phyloP scores from a whole-genome alignment of 352 stramenopile species.

The Blastocystis hominis region DNA sequence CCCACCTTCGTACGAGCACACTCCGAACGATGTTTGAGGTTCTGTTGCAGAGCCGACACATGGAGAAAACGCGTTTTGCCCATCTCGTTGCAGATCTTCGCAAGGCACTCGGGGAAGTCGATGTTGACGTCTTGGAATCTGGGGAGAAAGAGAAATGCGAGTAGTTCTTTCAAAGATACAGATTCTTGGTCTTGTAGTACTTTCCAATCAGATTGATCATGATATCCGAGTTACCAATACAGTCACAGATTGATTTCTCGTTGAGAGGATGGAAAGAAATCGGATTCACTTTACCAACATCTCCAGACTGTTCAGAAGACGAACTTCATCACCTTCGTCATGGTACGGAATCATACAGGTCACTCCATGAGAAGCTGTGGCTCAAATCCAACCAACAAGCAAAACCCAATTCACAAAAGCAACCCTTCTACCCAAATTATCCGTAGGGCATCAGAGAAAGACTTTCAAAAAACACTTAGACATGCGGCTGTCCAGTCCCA shows the following conservation, averaged over 20 bases:
- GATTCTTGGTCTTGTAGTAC: too few species aligned
- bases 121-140: too few species aligned
- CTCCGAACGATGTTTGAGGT: slow-evolving; percentile 64
- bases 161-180: slow-evolving; percentile 33
- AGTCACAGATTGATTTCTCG: slow-evolving; percentile 58
- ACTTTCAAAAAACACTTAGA: not conserved
- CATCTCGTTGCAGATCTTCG: too few species aligned
- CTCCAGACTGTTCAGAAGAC: slow-evolving; percentile 82
- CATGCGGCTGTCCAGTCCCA: not conserved
- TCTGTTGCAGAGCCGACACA: too few species aligned
- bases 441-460: not conserved
- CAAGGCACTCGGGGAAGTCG: too few species aligned
- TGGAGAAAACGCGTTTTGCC: too few species aligned
- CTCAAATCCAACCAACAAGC: too few species aligned
- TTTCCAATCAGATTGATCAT: too few species aligned
- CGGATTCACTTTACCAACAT: slow-evolving; percentile 77
- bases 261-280: slow-evolving; percentile 76
- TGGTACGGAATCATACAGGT: slow-evolving; percentile 74
- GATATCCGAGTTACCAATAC: slow-evolving; percentile 80
- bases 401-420: too few species aligned
- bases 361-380: too few species aligned
- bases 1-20: slow-evolving; percentile 70
- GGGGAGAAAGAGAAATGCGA: slow-evolving; percentile 63
- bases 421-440: too few species aligned
- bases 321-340: slow-evolving; percentile 80